Evolutionary conservation across 306 rosid species (phyloP), one percentile per base, ranked within the genome.

Genomic region (Inga laurina): DNA sequence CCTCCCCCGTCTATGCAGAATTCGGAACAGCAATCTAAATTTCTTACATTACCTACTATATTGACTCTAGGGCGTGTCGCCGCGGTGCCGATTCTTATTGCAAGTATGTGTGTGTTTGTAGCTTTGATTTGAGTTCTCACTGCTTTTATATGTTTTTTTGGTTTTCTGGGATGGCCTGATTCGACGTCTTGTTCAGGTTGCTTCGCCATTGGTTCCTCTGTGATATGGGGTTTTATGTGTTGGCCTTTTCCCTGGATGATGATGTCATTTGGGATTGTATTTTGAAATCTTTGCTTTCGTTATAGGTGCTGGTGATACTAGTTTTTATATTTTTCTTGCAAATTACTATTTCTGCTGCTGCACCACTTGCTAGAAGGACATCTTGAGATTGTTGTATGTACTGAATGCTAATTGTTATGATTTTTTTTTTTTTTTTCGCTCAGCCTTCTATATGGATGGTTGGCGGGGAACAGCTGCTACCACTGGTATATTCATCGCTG

Each of bases 51-150:
- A 83, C 99, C 99, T 6, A 97, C 99, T 65, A 86, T 94, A 64
- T 83, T 97, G 43, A 97, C 99, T 21, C 95, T 97, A 2, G 97
- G 89, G 74, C 99, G 98, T 32, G 99, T 97, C 59, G 99, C 97
- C 7, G 90, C 98, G 7, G 98, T 97, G 5, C 99, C 98, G 8
- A 84, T 97, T 77, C 90, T 97, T 32, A 87, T 97, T 64, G 76
- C 88, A 41, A 89, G 99, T 97, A 83, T 19, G 95, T 87, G 79
- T 75, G 41, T 7, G 16, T 19, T 37, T 82, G 2, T 65, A 15
- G 27, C 18, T 77, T 65, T 1, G 14, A 4, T 22, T 56, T 46
- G 67, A 45, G 13, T 30, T 44, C n/a, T 46, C 22, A 48, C 16
- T 10, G 39, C 32, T 64, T 57, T 2, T n/a, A 34, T 76, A 10